A percentile compares a stretch with the other conserved stretches of the same genome.
These are phyloP conservation scores for Ustilago hordei DNA, from an alignment of 1,284 basidiomycete species.

Conservation along the genomic window DNA sequence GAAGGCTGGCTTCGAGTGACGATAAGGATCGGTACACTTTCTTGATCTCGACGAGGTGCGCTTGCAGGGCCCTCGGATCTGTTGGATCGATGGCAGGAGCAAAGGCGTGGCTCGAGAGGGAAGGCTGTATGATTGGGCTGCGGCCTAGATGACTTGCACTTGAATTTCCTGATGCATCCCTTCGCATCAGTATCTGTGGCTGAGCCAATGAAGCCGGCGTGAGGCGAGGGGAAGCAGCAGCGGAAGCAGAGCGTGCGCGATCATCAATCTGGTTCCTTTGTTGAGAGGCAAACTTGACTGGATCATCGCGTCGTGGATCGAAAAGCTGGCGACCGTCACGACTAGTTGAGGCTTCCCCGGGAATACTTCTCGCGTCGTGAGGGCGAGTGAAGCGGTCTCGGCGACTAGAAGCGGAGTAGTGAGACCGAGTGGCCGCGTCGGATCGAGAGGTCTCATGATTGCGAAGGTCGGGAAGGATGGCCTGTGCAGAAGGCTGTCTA, in stretches of 20 bases:
- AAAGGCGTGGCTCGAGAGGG: constrained; percentile 28
- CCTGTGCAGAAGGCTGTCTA: constrained; percentile 31
- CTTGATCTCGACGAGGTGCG: constrained; percentile 79
- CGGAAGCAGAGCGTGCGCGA: constrained; percentile 15
- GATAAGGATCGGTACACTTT: constrained; percentile 82
- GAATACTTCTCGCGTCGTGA: constrained; percentile 35
- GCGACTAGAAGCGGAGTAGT: constrained; percentile 27
- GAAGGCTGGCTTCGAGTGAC: constrained; percentile 78
- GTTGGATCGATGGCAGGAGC: constrained; percentile 22
- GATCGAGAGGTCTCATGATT: constrained; percentile 24
- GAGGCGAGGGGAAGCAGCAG: constrained; percentile 24
- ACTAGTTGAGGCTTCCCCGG: constrained; percentile 28
- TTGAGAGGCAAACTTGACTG: constrained; percentile 72
- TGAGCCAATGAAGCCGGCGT: constrained; percentile 14
- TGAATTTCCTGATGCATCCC: constrained; percentile 28
- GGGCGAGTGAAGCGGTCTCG: constrained; percentile 38
- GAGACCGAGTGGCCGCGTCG: constrained; percentile 28
- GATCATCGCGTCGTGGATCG: constrained; percentile 85
- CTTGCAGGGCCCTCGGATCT: constrained; percentile 33
- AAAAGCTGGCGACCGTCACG: constrained; percentile 73
- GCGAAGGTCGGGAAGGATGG: constrained; percentile 34
- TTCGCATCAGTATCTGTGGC: constrained; percentile 38
- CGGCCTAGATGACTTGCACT: constrained; percentile 22
- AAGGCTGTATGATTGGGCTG: constrained; percentile 35
- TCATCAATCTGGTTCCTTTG: constrained; percentile 38